Conservation (phyloP, 345 rosid species). For the Pistacia integerrima region DNA sequence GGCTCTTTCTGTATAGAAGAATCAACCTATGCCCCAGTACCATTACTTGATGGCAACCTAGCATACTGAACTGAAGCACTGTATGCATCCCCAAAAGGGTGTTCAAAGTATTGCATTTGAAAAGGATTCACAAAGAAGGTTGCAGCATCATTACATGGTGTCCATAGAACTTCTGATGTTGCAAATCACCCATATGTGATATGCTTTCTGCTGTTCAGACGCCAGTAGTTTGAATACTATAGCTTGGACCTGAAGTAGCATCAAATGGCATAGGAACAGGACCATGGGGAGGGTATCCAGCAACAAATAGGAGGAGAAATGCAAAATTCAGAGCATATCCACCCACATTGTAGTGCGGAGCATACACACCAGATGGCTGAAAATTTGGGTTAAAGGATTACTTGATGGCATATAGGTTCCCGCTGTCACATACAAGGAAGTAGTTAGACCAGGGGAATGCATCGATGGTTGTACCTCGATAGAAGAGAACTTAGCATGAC, state of each 20-base stretch:
- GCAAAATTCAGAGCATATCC: slow-evolving; percentile 66
- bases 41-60: slow-evolving; percentile 34
- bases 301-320: slow-evolving; percentile 58
- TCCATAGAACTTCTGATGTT: slow-evolving; percentile 51
- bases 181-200: slow-evolving; percentile 41
- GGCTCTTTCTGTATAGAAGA: slow-evolving; percentile 48
- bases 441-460: slow-evolving; percentile 55
- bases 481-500: slow-evolving; percentile 48
- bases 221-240: slow-evolving; percentile 34
- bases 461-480: slow-evolving; percentile 51
- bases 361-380: slow-evolving; percentile 69
- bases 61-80: slow-evolving; percentile 56
- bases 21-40: slow-evolving; percentile 42
- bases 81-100: slow-evolving; percentile 52
- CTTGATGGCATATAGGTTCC: slow-evolving; percentile 70
- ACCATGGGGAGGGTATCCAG: slow-evolving; percentile 77
- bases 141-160: slow-evolving; percentile 53
- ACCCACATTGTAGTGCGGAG: slow-evolving; percentile 59
- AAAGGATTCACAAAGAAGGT: slow-evolving; percentile 65
- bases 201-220: slow-evolving; percentile 41
- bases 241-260: slow-evolving; percentile 49
- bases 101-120: slow-evolving; percentile 73
- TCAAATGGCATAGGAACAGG: slow-evolving; percentile 62
- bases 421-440: slow-evolving; percentile 64
- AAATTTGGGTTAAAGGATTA: slow-evolving; percentile 69